Conservation (phyloP, 2,329 filamentous ascomycete genomes). For the Apiospora marii region DNA sequence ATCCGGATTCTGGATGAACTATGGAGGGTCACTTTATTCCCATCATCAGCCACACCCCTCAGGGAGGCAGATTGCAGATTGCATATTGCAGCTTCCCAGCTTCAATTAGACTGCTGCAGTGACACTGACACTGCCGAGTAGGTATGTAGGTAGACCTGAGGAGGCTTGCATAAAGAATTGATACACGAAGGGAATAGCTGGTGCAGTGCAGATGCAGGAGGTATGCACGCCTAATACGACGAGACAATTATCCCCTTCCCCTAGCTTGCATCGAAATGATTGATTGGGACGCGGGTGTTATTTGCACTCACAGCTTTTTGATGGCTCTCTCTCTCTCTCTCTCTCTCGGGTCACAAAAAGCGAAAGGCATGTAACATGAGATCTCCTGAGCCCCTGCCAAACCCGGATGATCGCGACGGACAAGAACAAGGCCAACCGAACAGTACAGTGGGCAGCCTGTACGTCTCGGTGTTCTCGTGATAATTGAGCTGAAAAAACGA, state of each 20-base stretch:
- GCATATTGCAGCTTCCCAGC: constrained; percentile 1
- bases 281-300: background rate
- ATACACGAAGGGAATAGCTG: background rate
- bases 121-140: background rate
- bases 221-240: constrained; percentile 1
- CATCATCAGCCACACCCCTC: background rate
- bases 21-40: constrained; percentile 5
- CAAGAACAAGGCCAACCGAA: background rate
- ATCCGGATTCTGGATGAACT: constrained; percentile 15
- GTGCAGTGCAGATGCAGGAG: background rate
- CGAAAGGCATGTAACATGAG: background rate
- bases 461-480: background rate
- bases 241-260: background rate
- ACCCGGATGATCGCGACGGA: background rate
- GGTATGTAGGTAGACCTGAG: background rate
- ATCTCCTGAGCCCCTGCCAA: background rate
- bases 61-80: background rate
- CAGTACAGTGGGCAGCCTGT: background rate
- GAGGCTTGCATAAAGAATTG: background rate
- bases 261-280: background rate
- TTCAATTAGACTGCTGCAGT: background rate
- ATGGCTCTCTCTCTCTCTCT: background rate
- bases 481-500: background rate
- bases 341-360: background rate
- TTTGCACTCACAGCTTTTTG: background rate